Evolutionary conservation across 768 basidiomycete species (phyloP), one percentile per base, ranked within the genome.

Genomic region (Galerina sulciceps): DNA sequence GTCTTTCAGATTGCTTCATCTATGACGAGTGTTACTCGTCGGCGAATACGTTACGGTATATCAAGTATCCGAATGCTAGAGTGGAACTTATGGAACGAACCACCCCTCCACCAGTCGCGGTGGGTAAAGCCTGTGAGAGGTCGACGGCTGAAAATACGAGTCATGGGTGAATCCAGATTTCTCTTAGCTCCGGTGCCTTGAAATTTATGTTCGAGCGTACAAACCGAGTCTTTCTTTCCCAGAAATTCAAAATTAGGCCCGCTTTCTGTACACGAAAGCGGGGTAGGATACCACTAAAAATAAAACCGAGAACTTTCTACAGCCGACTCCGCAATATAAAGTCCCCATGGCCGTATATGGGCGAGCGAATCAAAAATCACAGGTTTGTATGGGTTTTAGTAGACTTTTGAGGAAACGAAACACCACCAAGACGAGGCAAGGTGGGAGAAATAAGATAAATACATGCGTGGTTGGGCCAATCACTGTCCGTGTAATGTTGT

Each of bases 281-380:
- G 22, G 37, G 37, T 35, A 36, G 34, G 4, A n/a, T 43, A 8
- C 23, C 26, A 42, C 51, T 40, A 53, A 26, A 46, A 40, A 31
- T 34, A 45, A 34, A 46, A 38, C 43, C 26, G 40, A 57, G 34
- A 36, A 50, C 48, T 17, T 35, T 35, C 37, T 15, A 11, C 48
- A 35, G 41, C 36, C 20, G 22, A 31, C 17, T 57, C 38, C 37
- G 34, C 44, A n/a, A 20, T 46, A 37, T 41, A 48, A 57, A 10
- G 38, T 31, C 17, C 37, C 37, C 4, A 14, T 17, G 22, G 49
- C 53, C 26, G 8, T 31, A 31, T 31, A 31, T 31, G 26, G 26
- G 26, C 8, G 1, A 56, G 59, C n/a, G 54, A 53, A 64, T 60
- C 40, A 55, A 56, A 64, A 60, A 35, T 50, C 35, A 53, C 62